phyloP scores from a whole-genome alignment of 257 asterid genomes.

The Penstemon barbatus region DNA sequence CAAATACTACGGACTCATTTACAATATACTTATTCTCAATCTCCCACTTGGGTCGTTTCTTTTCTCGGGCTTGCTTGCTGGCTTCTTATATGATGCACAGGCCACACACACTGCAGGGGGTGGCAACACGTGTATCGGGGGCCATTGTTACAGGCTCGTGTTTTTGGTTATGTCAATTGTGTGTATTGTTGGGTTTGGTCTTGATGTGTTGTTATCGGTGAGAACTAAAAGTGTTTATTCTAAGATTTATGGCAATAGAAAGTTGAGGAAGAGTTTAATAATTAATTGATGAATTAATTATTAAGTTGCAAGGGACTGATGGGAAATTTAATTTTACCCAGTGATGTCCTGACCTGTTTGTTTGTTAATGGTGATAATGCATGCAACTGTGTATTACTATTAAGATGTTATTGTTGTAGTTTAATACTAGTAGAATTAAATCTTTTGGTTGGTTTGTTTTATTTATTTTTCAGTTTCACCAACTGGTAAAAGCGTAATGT shows the following conservation, averaged over 20 bases:
- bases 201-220: conserved; percentile 47
- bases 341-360: conserved; percentile 1
- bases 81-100: conserved; percentile 56
- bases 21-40: conserved; percentile 68
- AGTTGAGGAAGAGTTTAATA: conserved; percentile 31
- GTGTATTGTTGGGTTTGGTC: conserved; percentile 54
- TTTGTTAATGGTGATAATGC: no score
- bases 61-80: conserved; percentile 78
- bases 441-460: no score
- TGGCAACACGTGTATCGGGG: conserved; percentile 64
- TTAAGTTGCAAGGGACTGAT: conserved; percentile 1
- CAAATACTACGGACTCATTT: conserved; percentile 64
- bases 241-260: conserved; percentile 42
- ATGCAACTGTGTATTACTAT: no score
- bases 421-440: no score
- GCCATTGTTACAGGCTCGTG: conserved; percentile 68
- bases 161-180: conserved; percentile 58
- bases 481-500: no score
- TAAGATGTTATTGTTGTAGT: no score
- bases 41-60: conserved; percentile 76
- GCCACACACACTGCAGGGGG: conserved; percentile 53
- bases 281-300: no score
- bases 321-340: neutral
- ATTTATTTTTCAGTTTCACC: no score
- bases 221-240: conserved; percentile 49